A percentile compares a stretch with the other conserved stretches of the same genome.
phyloP scores from a whole-genome alignment of 345 rosid species.

The Sisymbrium irio region DNA sequence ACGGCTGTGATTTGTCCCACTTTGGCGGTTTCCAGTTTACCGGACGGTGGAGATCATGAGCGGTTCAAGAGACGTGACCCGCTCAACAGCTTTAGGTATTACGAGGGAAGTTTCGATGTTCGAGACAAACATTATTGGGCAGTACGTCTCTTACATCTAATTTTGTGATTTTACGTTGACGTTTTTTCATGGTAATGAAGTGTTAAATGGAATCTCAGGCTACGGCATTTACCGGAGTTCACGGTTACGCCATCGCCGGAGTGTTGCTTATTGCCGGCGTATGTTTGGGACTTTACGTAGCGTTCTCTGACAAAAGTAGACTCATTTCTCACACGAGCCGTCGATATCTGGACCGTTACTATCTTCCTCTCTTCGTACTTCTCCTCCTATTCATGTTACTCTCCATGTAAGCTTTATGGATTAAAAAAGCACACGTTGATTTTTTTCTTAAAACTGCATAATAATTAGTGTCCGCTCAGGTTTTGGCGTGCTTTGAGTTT shows the following conservation, averaged over 20 bases:
- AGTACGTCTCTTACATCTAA: slow-evolving; percentile 41
- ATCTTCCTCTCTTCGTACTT: slow-evolving; percentile 34
- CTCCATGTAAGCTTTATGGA: slow-evolving; percentile 47
- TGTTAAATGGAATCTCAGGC: slow-evolving; percentile 49
- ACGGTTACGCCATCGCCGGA: slow-evolving; percentile 55
- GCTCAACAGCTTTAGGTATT: slow-evolving; percentile 44
- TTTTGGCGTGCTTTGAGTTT: too few relatives aligned
- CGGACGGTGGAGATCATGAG: slow-evolving; percentile 17
- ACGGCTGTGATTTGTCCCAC: slow-evolving; percentile 29
- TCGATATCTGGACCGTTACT: slow-evolving; percentile 26
- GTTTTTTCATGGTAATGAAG: background rate
- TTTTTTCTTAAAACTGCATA: background rate
- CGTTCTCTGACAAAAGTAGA: slow-evolving; percentile 25
- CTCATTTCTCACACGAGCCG: slow-evolving; percentile 21
- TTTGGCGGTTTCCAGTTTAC: slow-evolving; percentile 24
- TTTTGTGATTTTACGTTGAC: background rate
- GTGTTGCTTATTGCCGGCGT: slow-evolving; percentile 52
- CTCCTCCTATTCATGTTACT: slow-evolving; percentile 46
- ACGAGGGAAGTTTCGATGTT: slow-evolving; percentile 53
- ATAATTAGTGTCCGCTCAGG: background rate
- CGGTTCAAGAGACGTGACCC: slow-evolving; percentile 58
- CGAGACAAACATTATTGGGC: slow-evolving; percentile 69
- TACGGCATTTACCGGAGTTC: slow-evolving; percentile 73
- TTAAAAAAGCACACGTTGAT: background rate
- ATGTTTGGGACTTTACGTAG: slow-evolving; percentile 42